Percentiles rank a stretch among this genome's conserved stretches.
These are phyloP conservation scores for Penicillium sp. DNA, from an alignment of 2,329 filamentous ascomycete genomes.

Conservation along the genomic window DNA sequence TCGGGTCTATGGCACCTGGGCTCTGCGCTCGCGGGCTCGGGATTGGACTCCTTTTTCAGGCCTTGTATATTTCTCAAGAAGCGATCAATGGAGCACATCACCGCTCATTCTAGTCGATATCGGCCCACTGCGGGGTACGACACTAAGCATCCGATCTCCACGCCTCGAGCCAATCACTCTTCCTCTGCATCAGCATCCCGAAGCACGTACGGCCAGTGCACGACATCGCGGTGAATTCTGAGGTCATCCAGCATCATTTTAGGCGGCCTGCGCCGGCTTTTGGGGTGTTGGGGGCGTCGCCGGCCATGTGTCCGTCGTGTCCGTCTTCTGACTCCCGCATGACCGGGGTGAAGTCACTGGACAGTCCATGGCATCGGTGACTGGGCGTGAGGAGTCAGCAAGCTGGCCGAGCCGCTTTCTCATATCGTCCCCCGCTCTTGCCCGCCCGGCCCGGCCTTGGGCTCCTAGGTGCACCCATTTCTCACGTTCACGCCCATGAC, in stretches of 20 bases:
- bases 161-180: not conserved
- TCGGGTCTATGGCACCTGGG: no score
- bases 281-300: not conserved
- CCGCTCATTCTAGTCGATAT: not conserved
- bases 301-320: slow-evolving; percentile 1
- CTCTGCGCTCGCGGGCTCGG: no score
- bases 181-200: not conserved
- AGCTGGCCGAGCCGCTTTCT: not conserved
- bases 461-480: not conserved
- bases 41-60: not conserved
- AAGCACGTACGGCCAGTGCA: not conserved
- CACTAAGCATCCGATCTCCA: not conserved
- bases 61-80: not conserved
- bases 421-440: not conserved
- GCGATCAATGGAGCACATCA: not conserved
- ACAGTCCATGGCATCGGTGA: not conserved
- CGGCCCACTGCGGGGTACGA: slow-evolving; percentile 6
- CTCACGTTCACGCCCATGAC: not conserved
- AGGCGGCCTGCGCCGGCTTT: not conserved
- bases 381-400: not conserved
- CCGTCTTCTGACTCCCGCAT: slow-evolving; percentile 2
- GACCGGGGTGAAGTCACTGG: not conserved
- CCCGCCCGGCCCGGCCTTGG: not conserved
- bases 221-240: not conserved
- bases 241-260: slow-evolving; percentile 1